phyloP scores from a whole-genome alignment of 192 early-diverging fungal species.

The Dissophora globulifera region DNA sequence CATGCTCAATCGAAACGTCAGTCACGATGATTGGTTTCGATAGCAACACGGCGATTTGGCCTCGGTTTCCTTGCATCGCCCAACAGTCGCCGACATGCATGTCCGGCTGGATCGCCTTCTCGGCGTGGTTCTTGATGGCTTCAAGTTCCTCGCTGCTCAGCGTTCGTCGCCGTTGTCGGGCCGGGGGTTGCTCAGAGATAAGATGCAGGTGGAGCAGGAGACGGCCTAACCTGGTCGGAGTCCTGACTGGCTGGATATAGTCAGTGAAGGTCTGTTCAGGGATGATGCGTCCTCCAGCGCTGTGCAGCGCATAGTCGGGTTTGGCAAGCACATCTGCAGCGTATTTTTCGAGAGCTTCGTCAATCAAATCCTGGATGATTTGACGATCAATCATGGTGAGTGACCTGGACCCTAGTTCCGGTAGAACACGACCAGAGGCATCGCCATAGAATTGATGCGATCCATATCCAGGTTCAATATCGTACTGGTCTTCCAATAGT shows the following conservation, averaged over 20 bases:
- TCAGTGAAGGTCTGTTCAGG: conserved; percentile 63
- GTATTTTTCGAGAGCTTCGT: conserved; percentile 61
- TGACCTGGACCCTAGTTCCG: not conserved
- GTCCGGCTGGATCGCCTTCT: conserved; percentile 52
- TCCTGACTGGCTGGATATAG: conserved; percentile 56
- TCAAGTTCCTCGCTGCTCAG: too few species aligned
- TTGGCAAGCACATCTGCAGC: conserved; percentile 5
- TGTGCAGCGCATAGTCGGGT: conserved; percentile 75
- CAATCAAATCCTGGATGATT: conserved; percentile 58
- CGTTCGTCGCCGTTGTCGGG: too few species aligned
- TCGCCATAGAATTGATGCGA: not conserved
- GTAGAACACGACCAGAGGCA: not conserved
- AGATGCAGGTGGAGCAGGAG: too few species aligned
- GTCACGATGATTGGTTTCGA: conserved; percentile 62
- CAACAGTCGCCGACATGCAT: conserved; percentile 76
- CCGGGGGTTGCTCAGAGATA: too few species aligned
- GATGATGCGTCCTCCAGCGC: conserved; percentile 70
- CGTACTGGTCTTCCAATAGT: too few species aligned
- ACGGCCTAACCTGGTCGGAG: too few species aligned
- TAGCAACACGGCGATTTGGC: conserved; percentile 69
- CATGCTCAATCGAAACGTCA: conserved; percentile 74
- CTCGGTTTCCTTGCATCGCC: conserved; percentile 69
- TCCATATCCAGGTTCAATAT: too few species aligned
- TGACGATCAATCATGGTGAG: not conserved
- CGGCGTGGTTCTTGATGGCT: not conserved